Percentiles rank a stretch among this genome's conserved stretches.
Conservation (phyloP, 2,329 filamentous ascomycete genomes). For the Westerdykella aurantiaca region DNA sequence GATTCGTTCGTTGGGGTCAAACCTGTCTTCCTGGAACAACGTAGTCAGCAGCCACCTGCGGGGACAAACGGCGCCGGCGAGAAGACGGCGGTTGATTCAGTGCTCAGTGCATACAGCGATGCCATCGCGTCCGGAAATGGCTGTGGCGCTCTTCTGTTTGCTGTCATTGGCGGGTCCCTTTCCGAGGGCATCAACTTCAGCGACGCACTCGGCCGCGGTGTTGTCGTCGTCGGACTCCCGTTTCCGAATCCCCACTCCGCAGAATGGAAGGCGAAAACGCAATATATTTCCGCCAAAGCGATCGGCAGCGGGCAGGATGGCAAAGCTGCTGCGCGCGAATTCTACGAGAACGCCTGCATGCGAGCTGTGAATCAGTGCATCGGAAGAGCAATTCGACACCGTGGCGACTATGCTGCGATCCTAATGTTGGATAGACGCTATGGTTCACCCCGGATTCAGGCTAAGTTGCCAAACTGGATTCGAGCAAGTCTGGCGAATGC, state of each 20-base stretch:
- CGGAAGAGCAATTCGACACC: slow-evolving; percentile 83
- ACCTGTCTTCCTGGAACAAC: slow-evolving; percentile 39
- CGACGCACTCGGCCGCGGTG: slow-evolving; percentile 79
- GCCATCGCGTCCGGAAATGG: slow-evolving; percentile 51
- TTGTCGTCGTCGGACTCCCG: slow-evolving; percentile 85
- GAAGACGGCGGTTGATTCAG: slow-evolving; percentile 55
- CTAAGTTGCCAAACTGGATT: slow-evolving; percentile 88
- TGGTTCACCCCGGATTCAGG: slow-evolving; percentile 62
- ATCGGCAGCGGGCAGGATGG: slow-evolving; percentile 35
- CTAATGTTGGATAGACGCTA: slow-evolving; percentile 79
- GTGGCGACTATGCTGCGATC: slow-evolving; percentile 83
- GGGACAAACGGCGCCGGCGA: slow-evolving; percentile 45
- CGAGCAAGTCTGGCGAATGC: slow-evolving; percentile 53
- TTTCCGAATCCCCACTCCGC: slow-evolving; percentile 86
- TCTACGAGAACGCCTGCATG: slow-evolving; percentile 95
- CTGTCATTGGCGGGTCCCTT: slow-evolving; percentile 89
- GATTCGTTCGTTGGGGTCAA: slow-evolving; percentile 56
- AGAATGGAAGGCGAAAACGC: slow-evolving; percentile 88
- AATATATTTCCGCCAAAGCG: slow-evolving; percentile 68
- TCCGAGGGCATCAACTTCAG: slow-evolving; percentile 99
- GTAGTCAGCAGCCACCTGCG: slow-evolving; percentile 39
- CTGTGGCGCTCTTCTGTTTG: slow-evolving; percentile 73
- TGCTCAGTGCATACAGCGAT: slow-evolving; percentile 66
- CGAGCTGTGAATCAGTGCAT: slow-evolving; percentile 95
- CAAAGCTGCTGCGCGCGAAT: slow-evolving; percentile 58